Conservation (phyloP, 257 asterid genomes). For the Nicotiana otophora region DNA sequence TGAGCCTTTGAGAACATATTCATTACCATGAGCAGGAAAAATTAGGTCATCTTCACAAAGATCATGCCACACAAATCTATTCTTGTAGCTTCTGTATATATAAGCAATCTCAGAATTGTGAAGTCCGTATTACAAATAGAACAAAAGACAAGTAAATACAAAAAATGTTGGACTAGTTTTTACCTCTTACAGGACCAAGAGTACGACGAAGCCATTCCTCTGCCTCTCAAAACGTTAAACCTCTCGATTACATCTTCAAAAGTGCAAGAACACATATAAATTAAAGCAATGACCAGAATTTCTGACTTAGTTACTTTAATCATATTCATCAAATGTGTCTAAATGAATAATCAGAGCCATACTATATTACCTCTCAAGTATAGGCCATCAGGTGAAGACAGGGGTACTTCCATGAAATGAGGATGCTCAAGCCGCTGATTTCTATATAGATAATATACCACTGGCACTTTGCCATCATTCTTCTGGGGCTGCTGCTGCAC, state of each 20-base stretch:
- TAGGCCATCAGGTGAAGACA: conserved; percentile 80
- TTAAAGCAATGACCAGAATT: background rate
- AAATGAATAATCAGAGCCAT: background rate
- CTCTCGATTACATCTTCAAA: conserved; percentile 78
- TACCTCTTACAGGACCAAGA: conserved; percentile 99
- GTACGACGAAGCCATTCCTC: conserved; percentile 86
- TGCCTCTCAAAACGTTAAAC: conserved; percentile 79
- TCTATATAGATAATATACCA: conserved; percentile 74
- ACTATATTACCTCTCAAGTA: conserved; percentile 67
- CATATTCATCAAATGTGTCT: background rate
- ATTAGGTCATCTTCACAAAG: conserved; percentile 75
- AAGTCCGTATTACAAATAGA: background rate
- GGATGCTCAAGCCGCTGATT: conserved; percentile 93
- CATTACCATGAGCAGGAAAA: conserved; percentile 77
- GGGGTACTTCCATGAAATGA: conserved; percentile 89
- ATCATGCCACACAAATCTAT: conserved; percentile 95
- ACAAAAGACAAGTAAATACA: background rate
- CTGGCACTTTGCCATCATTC: conserved; percentile 41
- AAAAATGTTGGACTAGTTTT: conserved; percentile 1
- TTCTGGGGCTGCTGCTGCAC: conserved; percentile 30
- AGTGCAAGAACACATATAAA: background rate
- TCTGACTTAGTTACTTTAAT: background rate
- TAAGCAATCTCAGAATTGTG: background rate
- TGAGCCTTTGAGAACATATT: conserved; percentile 91
- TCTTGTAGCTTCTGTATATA: conserved; percentile 68